Evolutionary conservation across 495 filamentous ascomycete genomes (phyloP), one percentile per base, ranked within the genome.

Genomic region (Penicillium silybi): DNA sequence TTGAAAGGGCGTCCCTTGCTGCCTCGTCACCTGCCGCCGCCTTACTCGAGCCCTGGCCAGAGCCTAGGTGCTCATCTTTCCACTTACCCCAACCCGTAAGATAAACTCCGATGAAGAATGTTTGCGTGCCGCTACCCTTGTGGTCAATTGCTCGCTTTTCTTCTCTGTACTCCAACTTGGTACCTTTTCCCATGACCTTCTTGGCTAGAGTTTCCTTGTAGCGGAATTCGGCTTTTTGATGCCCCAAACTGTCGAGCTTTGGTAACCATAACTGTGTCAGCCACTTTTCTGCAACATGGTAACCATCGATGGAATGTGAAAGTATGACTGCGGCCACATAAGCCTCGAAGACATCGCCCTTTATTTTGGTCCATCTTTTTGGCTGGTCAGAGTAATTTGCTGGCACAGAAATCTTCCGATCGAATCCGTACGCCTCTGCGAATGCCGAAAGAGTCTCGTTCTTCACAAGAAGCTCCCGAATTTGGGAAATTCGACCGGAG

Each of bases 261-360:
- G 71, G 70, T 26, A 73, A 73, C 89, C 90, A 96, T 1, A 95
- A 64, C 9, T 70, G 65, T 41, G 78, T 80, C 42, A 96, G 63
- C 89, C 89, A 96, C 20, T 75, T 55, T 46, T 85, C 76, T 7
- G 74, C 85, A 15, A 71, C 73, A 44, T 61, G 52, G 44, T 86
- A 78, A 6, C 90, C 90, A 38, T 80, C 58, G 10, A 60, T 65
- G 0, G 81, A 69, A 59, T 87, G 76, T 11, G 83, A 83, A 8
- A 90, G 67, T 40, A 95, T 77, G 20, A 89, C 64, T 11, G 87
- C 90, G 17, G 88, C 91, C 9, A 91, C 80, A 64, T 92, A 95
- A 2, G 91, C 85, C 67, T 96, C 91, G 61, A 96, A 92, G 8
- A 96, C 78, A 66, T 96, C 91, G 8, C 83, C 91, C 42, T 84